Base-by-base conservation (phyloP, 2,329 filamentous ascomycete species). In the Fusarium sp. region DNA sequence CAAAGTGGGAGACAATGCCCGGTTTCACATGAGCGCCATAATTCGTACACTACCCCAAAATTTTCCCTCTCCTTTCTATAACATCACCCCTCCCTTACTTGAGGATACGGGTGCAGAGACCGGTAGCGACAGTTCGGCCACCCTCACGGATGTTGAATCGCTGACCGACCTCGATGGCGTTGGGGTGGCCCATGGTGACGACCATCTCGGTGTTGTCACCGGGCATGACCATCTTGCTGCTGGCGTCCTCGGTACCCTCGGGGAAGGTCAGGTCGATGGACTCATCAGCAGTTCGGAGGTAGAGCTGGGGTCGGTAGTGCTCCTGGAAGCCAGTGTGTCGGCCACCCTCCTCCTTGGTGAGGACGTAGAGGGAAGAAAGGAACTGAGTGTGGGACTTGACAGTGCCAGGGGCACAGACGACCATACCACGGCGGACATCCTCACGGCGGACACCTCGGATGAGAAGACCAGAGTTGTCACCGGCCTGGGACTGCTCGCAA, bases 151-250 rank as follows among this genome's bases (percentile, higher is more conserved):
- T 92, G 89, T 98, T 99, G 91, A 99, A 97, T 80, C 97, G 94
- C 88, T 98, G 95, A 79, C 97, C 96, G 73, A 91, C 87, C 88
- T 99, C 97, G 74, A 98, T 86, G 69, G 96, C 96, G 81, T 97
- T 91, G 74, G 96, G 94, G 85, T 93, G 88, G 85, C 95, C 91
- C 82, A 98, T 92, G 80, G 93, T 91, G 83, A 95, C 93, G 76
- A 97, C 87, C 95, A 99, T 98, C 89, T 99, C 97, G 77, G 98
- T 92, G 86, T 99, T 99, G 90, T 99, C 97, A 84, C 97, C 97
- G 62, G 97, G 97, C 95, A 98, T 97, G 85, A 98, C 92, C 88
- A 95, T 93, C 89, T 94, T 95, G 84, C 86, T 87, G 74, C 88
- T 83, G 69, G 89, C 85, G 79, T 96, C 92, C 84, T 93, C 92